Conservation (phyloP, 495 filamentous ascomycete species). For the Beverwykella pulmonaria region DNA sequence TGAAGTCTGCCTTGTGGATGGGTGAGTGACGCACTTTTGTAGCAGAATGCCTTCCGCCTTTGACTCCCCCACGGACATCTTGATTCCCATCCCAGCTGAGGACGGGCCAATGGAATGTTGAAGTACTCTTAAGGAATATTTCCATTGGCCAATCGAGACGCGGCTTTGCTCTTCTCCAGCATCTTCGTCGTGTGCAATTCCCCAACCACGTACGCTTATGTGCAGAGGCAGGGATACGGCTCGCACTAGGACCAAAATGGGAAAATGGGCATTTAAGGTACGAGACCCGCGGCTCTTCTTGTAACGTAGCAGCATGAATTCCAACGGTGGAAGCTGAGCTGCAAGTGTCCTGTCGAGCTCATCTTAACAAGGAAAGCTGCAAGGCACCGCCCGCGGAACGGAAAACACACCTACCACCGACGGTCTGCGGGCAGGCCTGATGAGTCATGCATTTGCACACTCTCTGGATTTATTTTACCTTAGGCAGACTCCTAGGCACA, state of each 20-base stretch:
- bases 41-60: not conserved
- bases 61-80: not conserved
- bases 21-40: constrained; percentile 1
- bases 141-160: not conserved
- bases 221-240: constrained; percentile 20
- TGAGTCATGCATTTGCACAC: constrained; percentile 3
- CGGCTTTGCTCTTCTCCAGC: not conserved
- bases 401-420: not conserved
- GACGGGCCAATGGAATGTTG: not conserved
- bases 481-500: constrained; percentile 13
- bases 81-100: constrained; percentile 1
- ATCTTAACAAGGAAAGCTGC: not conserved
- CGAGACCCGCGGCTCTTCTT: constrained; percentile 3
- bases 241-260: constrained; percentile 17
- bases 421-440: not conserved
- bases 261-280: constrained; percentile 21
- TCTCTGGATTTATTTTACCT: not conserved
- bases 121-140: not conserved
- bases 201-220: constrained; percentile 4
- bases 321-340: constrained; percentile 16
- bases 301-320: not conserved
- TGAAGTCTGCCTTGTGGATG: constrained; percentile 10
- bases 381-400: not conserved
- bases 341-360: not conserved
- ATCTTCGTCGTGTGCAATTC: not conserved